Evolutionary conservation across 208 protist species (phyloP).

Genomic region (Trypanosoma rangeli): DNA sequence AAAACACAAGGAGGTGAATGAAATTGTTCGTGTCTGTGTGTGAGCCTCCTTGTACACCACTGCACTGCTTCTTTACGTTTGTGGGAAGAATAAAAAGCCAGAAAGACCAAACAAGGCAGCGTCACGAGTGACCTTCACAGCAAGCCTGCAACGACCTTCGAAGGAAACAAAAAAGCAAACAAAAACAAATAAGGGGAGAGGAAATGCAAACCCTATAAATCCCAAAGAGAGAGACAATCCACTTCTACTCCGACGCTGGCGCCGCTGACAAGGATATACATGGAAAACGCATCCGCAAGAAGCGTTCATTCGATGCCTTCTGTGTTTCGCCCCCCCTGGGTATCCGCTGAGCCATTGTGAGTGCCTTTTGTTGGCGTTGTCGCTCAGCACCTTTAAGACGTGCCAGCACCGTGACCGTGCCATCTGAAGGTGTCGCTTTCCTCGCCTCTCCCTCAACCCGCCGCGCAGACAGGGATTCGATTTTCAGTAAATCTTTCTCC

Average conservation of each 20-base stretch:
- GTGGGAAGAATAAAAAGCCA: background rate
- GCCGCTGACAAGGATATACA: background rate
- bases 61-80: slow-evolving; percentile 1
- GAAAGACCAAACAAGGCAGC: background rate
- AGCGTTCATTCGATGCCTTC: slow-evolving; percentile 20
- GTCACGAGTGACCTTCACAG: background rate
- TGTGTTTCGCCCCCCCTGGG: slow-evolving; percentile 21
- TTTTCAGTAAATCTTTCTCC: slow-evolving; percentile 40
- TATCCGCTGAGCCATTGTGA: background rate
- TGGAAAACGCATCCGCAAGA: slow-evolving; percentile 32
- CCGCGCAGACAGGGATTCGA: slow-evolving; percentile 30
- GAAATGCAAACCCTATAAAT: background rate
- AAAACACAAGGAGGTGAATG: slow-evolving; percentile 1
- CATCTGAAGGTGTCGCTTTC: background rate
- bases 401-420: slow-evolving; percentile 23
- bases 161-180: background rate
- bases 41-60: background rate
- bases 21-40: background rate
- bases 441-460: background rate
- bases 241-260: slow-evolving; percentile 9
- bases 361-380: slow-evolving; percentile 14
- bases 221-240: background rate
- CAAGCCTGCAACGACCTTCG: background rate
- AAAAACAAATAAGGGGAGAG: background rate
- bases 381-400: slow-evolving; percentile 29